Base-by-base conservation (phyloP, 2,329 filamentous ascomycete genomes). In the Acephala macrosclerotiorum region DNA sequence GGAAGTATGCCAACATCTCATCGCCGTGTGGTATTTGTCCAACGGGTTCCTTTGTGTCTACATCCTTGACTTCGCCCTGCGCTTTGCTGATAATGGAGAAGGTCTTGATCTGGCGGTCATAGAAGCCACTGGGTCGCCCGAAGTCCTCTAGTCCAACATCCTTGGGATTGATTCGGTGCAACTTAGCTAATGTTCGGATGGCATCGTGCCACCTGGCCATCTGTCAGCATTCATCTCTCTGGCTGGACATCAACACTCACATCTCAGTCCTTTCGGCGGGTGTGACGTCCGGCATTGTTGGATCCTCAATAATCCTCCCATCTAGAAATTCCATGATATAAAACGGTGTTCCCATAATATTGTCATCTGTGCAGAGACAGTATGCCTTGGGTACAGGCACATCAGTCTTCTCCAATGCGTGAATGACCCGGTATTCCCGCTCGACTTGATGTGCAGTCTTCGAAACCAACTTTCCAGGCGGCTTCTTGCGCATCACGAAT, bases 251-350 rank as follows among this genome's bases (percentile, higher is more conserved):
- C 22, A 51, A 22, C n/a, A 77, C 82, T 64, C 78, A 89, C 89
- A 97, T 91, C 74, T 87, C 87, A 36, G 82, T 87, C 66, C 95
- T 86, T 71, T 97, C 90, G 47, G 83, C 83, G 0, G 91, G 79
- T 29, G 84, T 84, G 14, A 93, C 87, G 14, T 83, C 90, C 1
- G 93, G 94, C 76, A 98, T 89, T 36, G 90, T 83, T 51, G 94
- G 91, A 79, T 98, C 93, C 75, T 95, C 92, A 75, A 98, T 93
- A 80, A 97, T 97, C 75, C 96, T 90, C 22, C 96, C 96, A 75
- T 97, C 91, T 67, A 98, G 84, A 77, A 96, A 98, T 77, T 93
- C 90, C 96, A 99, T 98, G 75, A 98, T 90, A 81, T 99, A 98
- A 79, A 98, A 99, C 6, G 94, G 87, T 8, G 94, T 98, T 63